phyloP scores from a whole-genome alignment of 495 filamentous ascomycete genomes.

The Aspergillus coremiiformis region DNA sequence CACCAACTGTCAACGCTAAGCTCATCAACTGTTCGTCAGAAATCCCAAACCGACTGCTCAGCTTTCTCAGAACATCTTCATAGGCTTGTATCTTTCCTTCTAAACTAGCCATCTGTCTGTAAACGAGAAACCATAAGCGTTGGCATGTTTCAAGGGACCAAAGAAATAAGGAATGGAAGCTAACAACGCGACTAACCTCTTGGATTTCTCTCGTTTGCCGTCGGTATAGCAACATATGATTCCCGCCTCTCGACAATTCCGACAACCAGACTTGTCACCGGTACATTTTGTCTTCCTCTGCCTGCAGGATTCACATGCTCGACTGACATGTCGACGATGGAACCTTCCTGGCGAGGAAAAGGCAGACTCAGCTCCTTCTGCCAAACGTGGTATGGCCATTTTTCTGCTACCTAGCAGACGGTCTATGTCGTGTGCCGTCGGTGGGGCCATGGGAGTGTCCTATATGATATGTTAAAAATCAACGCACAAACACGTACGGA shows the following conservation, averaged over 20 bases:
- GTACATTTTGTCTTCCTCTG: conserved; percentile 53
- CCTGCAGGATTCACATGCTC: conserved; percentile 43
- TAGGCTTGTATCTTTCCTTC: conserved; percentile 44
- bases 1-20: conserved; percentile 28
- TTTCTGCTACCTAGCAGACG: conserved; percentile 19
- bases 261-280: conserved; percentile 47
- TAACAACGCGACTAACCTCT: conserved; percentile 31
- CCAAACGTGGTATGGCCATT: conserved; percentile 37
- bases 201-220: conserved; percentile 51
- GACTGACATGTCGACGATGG: conserved; percentile 38
- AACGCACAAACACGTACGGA: not conserved
- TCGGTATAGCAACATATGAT: conserved; percentile 48
- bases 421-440: conserved; percentile 15
- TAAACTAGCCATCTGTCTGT: conserved; percentile 43
- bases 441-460: conserved; percentile 20
- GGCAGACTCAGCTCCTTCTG: conserved; percentile 34
- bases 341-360: conserved; percentile 31
- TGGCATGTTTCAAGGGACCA: not conserved
- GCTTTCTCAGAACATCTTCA: conserved; percentile 35
- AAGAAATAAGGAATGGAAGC: not conserved
- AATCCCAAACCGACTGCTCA: conserved; percentile 32
- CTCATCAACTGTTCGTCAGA: conserved; percentile 36
- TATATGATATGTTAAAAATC: conserved; percentile 4
- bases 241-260: conserved; percentile 46
- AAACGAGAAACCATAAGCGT: not conserved